phyloP scores from a whole-genome alignment of 2,329 filamentous ascomycete species.

The Penicillium sumatraense region DNA sequence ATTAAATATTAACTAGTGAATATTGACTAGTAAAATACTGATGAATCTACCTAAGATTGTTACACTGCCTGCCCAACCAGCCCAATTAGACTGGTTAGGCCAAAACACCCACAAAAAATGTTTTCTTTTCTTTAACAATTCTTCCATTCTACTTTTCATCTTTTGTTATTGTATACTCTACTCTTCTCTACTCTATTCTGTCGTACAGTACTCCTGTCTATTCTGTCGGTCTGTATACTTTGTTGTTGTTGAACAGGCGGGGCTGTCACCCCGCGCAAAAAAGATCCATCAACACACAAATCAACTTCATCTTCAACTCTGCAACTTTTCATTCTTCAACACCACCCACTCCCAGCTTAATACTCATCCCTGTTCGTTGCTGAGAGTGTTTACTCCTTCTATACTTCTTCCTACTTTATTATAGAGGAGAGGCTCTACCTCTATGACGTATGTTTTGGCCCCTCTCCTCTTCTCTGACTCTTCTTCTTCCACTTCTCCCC shows the following conservation, averaged over 20 bases:
- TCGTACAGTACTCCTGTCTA: too few relatives aligned
- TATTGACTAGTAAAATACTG: too few relatives aligned
- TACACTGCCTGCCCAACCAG: slow-evolving; percentile 19
- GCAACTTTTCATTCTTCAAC: neutral
- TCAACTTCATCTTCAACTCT: neutral
- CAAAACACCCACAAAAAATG: slow-evolving; percentile 13
- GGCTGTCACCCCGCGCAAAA: neutral
- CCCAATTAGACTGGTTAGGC: slow-evolving; percentile 14
- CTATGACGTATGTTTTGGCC: slow-evolving; percentile 30
- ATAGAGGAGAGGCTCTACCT: slow-evolving; percentile 17
- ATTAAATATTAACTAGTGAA: too few relatives aligned
- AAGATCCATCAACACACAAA: neutral
- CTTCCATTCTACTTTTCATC: neutral
- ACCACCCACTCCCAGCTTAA: neutral
- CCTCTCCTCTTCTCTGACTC: neutral
- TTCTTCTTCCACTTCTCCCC: slow-evolving; percentile 2
- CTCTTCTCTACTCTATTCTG: too few relatives aligned
- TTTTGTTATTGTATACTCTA: neutral
- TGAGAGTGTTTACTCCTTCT: neutral
- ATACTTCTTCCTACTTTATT: neutral
- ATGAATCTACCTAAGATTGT: neutral
- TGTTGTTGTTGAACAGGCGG: neutral
- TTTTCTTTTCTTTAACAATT: neutral
- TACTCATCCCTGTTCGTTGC: neutral
- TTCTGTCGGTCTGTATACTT: too few relatives aligned